A percentile compares a stretch with the other conserved stretches of the same genome.
These are phyloP conservation scores for Gigaspora rosea DNA, from an alignment of 192 early-diverging fungal genomes.

Conservation along the genomic window DNA sequence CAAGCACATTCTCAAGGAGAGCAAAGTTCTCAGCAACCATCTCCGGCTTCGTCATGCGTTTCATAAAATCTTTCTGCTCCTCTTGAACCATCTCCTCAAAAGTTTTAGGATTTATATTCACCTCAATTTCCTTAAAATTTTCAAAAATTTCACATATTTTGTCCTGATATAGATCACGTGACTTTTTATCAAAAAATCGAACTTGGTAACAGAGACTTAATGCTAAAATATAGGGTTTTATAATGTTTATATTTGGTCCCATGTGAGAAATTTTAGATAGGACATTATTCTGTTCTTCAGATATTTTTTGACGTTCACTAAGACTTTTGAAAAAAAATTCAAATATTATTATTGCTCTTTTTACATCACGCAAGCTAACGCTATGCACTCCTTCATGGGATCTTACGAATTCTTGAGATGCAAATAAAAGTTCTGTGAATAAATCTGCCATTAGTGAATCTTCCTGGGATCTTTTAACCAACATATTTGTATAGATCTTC, in stretches of 20 bases:
- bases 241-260: not conserved
- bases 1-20: conserved; percentile 27
- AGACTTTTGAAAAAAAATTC: conserved; percentile 22
- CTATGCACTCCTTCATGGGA: conserved; percentile 10
- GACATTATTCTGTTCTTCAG: not conserved
- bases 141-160: conserved; percentile 23
- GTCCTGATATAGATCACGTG: not conserved
- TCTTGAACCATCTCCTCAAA: conserved; percentile 13
- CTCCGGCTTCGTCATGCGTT: not conserved
- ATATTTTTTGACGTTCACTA: not conserved
- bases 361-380: conserved; percentile 31
- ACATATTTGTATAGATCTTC: not conserved
- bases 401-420: conserved; percentile 27
- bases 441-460: not conserved
- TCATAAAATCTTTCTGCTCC: conserved; percentile 28
- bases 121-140: not conserved
- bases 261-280: too few species aligned
- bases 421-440: conserved; percentile 25
- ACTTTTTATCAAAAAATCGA: conserved; percentile 14
- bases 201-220: not conserved
- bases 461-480: not conserved
- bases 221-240: not conserved
- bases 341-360: conserved; percentile 5
- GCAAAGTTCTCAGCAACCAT: conserved; percentile 12
- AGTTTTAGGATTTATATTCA: not conserved